Conservation (phyloP, 495 filamentous ascomycete genomes). For the Talaromyces proteolyticus region DNA sequence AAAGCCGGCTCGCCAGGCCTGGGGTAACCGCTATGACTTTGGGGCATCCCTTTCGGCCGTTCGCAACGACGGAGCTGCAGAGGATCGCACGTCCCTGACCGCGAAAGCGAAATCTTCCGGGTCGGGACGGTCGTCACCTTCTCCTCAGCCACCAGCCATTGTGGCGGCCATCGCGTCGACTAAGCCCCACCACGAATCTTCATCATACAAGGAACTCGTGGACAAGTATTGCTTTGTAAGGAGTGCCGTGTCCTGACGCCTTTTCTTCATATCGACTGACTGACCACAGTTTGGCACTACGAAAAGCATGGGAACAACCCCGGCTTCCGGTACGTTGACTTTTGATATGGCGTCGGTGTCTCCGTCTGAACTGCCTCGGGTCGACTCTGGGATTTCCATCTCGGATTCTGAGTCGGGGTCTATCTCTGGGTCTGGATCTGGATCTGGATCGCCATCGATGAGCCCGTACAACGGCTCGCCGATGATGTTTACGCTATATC, state of each 20-base stretch:
- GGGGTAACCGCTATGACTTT: slow-evolving; percentile 92
- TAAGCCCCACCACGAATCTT: slow-evolving; percentile 57
- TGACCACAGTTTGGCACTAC: slow-evolving; percentile 43
- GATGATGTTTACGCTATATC: slow-evolving; percentile 2
- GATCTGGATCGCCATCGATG: not conserved
- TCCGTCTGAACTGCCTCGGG: slow-evolving; percentile 1
- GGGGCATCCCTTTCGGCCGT: slow-evolving; percentile 83
- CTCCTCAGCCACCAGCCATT: slow-evolving; percentile 3
- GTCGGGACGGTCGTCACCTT: not conserved
- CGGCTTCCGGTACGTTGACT: not conserved
- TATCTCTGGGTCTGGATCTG: not conserved
- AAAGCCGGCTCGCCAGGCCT: slow-evolving; percentile 65
- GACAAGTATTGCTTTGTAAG: slow-evolving; percentile 99
- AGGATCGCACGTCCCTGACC: slow-evolving; percentile 42
- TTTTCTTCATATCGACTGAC: slow-evolving; percentile 16
- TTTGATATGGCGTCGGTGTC: too few relatives aligned
- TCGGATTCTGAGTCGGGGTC: not conserved
- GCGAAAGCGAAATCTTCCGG: slow-evolving; percentile 28
- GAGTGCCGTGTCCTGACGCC: slow-evolving; percentile 21
- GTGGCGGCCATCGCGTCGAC: slow-evolving; percentile 1
- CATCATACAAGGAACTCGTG: slow-evolving; percentile 87
- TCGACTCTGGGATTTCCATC: slow-evolving; percentile 5
- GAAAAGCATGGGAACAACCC: slow-evolving; percentile 18
- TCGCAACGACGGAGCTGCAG: slow-evolving; percentile 42
- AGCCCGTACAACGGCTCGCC: slow-evolving; percentile 1